Evolutionary conservation across 2,329 filamentous ascomycete genomes (phyloP).

Genomic region (Fusarium sp.): DNA sequence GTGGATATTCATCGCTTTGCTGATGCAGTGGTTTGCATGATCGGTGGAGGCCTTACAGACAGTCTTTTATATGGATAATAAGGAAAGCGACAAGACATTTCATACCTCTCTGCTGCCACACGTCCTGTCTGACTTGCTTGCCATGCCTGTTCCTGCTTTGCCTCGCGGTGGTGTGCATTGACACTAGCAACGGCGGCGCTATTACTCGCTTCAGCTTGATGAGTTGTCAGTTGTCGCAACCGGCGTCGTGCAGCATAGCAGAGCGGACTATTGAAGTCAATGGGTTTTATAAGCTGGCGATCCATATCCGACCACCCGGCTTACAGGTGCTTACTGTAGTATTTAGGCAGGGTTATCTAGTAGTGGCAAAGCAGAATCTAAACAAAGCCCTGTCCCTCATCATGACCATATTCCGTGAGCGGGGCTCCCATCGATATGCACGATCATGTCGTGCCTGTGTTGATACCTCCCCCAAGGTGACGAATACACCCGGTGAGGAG

Average conservation of each 20-base stretch:
- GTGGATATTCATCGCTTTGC: background rate
- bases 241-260: background rate
- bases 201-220: conserved; percentile 1
- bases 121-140: background rate
- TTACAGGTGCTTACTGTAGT: background rate
- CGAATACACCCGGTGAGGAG: background rate
- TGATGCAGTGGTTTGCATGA: background rate
- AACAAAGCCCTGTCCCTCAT: background rate
- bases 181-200: background rate
- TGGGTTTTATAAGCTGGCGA: background rate
- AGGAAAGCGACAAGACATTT: background rate
- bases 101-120: background rate
- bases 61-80: background rate
- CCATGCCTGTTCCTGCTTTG: background rate
- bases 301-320: background rate
- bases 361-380: background rate
- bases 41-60: background rate
- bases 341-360: background rate
- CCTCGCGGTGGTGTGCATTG: background rate
- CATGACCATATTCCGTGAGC: background rate
- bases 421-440: conserved; percentile 4
- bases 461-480: background rate
- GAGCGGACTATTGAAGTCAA: background rate
- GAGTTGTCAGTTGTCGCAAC: conserved; percentile 5
- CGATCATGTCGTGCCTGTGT: conserved; percentile 1